Evolutionary conservation across 164 flowering plant species (phyloP).

Genomic region (Macadamia integrifolia): DNA sequence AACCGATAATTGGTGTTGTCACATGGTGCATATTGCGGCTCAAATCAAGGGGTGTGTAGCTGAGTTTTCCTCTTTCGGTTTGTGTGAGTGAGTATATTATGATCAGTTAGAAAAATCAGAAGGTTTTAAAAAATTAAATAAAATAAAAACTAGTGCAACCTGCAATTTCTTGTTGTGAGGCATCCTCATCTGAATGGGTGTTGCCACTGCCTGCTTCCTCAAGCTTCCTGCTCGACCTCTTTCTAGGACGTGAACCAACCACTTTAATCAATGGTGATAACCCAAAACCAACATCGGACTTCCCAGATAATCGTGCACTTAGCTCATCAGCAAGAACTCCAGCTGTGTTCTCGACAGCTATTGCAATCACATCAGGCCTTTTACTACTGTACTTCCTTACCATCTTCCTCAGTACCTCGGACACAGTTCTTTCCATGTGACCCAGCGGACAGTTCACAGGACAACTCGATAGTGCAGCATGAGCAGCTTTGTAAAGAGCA

Average conservation of each 20-base stretch:
- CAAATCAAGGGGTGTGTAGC: no score
- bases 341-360: constrained; percentile 74
- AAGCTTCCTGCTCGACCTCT: constrained; percentile 21
- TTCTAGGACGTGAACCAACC: constrained; percentile 31
- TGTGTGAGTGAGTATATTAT: background rate
- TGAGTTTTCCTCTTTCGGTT: no score
- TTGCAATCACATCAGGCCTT: constrained; percentile 88
- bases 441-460: constrained; percentile 76
- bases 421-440: constrained; percentile 90
- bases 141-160: constrained; percentile 26
- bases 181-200: constrained; percentile 9
- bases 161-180: constrained; percentile 24
- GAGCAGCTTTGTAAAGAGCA: constrained; percentile 90
- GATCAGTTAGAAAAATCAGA: background rate
- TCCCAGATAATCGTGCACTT: constrained; percentile 60
- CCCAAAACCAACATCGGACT: constrained; percentile 38
- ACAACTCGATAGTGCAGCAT: constrained; percentile 89
- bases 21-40: no score
- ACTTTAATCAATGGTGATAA: constrained; percentile 33
- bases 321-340: constrained; percentile 74
- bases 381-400: constrained; percentile 93
- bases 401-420: constrained; percentile 83
- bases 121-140: background rate
- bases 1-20: no score
- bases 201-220: constrained; percentile 25